phyloP scores from a whole-genome alignment of 805 yeast genomes.

The Lipomyces yamadae region DNA sequence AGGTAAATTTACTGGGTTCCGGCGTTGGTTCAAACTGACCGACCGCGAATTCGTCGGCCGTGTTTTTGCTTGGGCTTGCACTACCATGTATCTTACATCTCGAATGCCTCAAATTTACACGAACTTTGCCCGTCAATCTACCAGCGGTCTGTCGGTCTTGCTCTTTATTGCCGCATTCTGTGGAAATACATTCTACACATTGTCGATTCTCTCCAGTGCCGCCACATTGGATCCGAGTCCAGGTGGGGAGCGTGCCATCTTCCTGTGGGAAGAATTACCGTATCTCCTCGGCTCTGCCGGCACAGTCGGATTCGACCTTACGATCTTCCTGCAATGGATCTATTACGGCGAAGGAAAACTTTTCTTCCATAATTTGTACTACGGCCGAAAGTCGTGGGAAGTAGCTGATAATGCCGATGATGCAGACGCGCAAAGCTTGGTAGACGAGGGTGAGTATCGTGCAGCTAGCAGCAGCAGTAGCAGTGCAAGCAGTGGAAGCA shows the following conservation, averaged over 20 bases:
- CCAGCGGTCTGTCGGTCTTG: conserved; percentile 82
- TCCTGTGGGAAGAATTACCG: conserved; percentile 73
- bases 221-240: conserved; percentile 36
- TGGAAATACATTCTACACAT: conserved; percentile 77
- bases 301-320: conserved; percentile 74
- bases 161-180: conserved; percentile 76
- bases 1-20: conserved; percentile 20
- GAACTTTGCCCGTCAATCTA: conserved; percentile 77
- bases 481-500: conserved; percentile 20
- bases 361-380: conserved; percentile 29
- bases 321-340: conserved; percentile 48
- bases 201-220: conserved; percentile 68
- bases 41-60: conserved; percentile 48
- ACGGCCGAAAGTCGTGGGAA: conserved; percentile 32
- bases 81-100: conserved; percentile 72
- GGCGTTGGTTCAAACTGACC: conserved; percentile 26
- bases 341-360: conserved; percentile 35
- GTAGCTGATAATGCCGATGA: background rate
- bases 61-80: conserved; percentile 77
- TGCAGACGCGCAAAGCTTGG: conserved; percentile 9
- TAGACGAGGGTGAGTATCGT: background rate
- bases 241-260: conserved; percentile 51
- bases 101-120: conserved; percentile 84
- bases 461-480: conserved; percentile 18
- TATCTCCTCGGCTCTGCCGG: conserved; percentile 86